These are phyloP conservation scores for Trametes maxima DNA, from an alignment of 768 basidiomycete genomes.

Conservation along the genomic window DNA sequence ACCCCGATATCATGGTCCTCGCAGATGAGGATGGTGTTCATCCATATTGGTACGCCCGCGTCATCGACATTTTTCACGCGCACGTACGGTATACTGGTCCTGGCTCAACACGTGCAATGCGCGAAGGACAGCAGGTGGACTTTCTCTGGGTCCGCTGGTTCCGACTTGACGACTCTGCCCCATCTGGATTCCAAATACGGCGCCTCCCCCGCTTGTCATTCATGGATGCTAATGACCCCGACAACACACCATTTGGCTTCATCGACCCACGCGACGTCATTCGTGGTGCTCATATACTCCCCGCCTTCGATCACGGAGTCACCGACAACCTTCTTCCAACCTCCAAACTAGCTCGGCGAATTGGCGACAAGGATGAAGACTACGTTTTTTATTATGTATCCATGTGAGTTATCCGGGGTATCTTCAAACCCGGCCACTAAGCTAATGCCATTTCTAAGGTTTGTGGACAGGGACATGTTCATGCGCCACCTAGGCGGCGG, in stretches of 20 bases:
- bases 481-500: slow-evolving; percentile 16
- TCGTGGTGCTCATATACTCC: slow-evolving; percentile 44
- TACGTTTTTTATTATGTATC: slow-evolving; percentile 30
- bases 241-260: slow-evolving; percentile 45
- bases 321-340: slow-evolving; percentile 13
- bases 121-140: slow-evolving; percentile 26
- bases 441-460: background rate
- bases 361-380: slow-evolving; percentile 9
- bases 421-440: no score
- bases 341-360: background rate
- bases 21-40: background rate
- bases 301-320: slow-evolving; percentile 36
- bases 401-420: background rate
- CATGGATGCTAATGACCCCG: slow-evolving; percentile 30
- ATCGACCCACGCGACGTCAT: slow-evolving; percentile 46
- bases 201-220: slow-evolving; percentile 44
- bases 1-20: slow-evolving; percentile 37
- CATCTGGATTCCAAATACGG: slow-evolving; percentile 29
- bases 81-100: slow-evolving; percentile 1
- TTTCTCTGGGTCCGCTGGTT: slow-evolving; percentile 47
- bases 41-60: slow-evolving; percentile 34
- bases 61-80: slow-evolving; percentile 33
- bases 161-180: slow-evolving; percentile 29
- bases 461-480: slow-evolving; percentile 21
- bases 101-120: background rate